These are phyloP conservation scores for Lodderomyces beijingensis DNA, from an alignment of 1,139 yeast genomes.

Conservation along the genomic window DNA sequence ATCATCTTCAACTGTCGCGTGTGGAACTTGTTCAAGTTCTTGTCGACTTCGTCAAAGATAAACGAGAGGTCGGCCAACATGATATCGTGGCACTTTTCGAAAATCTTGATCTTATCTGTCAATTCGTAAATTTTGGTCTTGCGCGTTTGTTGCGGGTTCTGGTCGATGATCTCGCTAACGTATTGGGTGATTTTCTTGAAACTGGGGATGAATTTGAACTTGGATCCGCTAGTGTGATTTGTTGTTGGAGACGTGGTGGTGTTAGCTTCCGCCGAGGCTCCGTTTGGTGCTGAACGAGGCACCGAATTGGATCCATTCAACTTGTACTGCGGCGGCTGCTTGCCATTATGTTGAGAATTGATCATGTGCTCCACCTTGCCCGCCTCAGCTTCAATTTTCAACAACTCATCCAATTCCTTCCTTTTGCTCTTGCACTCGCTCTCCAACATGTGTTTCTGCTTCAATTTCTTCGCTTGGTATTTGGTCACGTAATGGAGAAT, in stretches of 20 bases:
- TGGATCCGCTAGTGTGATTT: neutral
- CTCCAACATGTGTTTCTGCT: constrained; percentile 61
- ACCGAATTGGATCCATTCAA: neutral
- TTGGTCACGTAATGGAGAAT: constrained; percentile 65
- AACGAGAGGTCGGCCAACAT: constrained; percentile 53
- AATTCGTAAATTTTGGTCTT: constrained; percentile 52
- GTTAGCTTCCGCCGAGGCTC: neutral
- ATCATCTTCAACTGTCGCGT: constrained; percentile 44
- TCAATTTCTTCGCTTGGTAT: constrained; percentile 63
- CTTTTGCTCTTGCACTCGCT: constrained; percentile 47
- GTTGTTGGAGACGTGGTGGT: constrained; percentile 4
- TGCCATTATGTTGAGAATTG: constrained; percentile 19
- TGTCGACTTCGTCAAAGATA: constrained; percentile 48
- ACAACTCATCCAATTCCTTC: constrained; percentile 38
- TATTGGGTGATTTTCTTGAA: constrained; percentile 55
- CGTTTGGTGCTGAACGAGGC: neutral
- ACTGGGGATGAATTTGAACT: constrained; percentile 22
- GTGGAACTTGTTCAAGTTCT: constrained; percentile 50
- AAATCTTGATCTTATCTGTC: constrained; percentile 46
- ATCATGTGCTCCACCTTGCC: constrained; percentile 31
- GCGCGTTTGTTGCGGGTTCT: constrained; percentile 64
- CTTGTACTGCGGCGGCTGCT: neutral
- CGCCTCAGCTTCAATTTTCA: constrained; percentile 39
- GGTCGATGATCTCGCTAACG: constrained; percentile 65
- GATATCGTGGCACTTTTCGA: constrained; percentile 55